Conservation (phyloP, 78 protist genomes). For the slime mould (Dictyostelium discoideum) region DNA sequence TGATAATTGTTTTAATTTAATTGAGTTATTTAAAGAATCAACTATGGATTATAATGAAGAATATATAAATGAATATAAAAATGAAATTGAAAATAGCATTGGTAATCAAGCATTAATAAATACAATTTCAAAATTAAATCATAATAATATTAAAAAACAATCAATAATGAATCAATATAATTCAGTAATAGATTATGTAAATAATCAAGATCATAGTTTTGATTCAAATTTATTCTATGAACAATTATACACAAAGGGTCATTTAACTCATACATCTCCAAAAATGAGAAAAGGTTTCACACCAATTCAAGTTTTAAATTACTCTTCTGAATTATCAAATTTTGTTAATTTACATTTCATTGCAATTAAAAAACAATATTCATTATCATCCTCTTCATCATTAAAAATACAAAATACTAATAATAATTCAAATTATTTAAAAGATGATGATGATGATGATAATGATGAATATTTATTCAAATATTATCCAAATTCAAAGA, state of each 20-base stretch:
- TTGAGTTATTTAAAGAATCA: neutral
- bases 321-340: neutral
- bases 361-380: neutral
- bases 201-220: neutral
- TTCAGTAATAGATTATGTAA: neutral
- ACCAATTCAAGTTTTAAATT: neutral
- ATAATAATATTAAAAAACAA: neutral
- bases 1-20: neutral
- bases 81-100: neutral
- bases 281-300: slow-evolving; percentile 3
- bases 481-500: neutral
- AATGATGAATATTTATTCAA: neutral
- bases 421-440: no score
- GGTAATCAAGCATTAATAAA: neutral
- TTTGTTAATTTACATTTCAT: neutral
- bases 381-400: neutral
- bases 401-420: neutral
- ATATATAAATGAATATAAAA: neutral
- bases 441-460: no score
- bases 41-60: neutral
- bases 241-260: neutral
- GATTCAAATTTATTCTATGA: slow-evolving; percentile 10
- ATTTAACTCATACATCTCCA: neutral
- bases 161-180: neutral
- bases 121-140: neutral